Evolutionary conservation across 1,139 yeast genomes (phyloP), one percentile per base, ranked within the genome.

Genomic region (Kodamaea arcana): DNA sequence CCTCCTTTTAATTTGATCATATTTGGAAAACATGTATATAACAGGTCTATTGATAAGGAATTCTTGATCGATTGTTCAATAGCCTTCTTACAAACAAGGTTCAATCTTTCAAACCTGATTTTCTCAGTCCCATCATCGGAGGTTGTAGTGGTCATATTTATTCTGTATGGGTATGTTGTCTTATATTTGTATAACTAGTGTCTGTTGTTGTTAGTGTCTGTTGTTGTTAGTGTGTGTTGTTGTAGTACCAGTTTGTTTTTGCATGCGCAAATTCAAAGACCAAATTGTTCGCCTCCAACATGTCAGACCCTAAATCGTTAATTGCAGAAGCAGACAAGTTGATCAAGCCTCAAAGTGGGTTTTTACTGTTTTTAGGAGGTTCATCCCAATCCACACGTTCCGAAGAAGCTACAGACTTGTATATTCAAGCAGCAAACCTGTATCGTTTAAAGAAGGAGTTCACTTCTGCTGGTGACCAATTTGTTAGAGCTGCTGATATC

Each of bases 321-420:
- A 66, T 69, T 30, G 62, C 61, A 25, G 71, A 68, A 46, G 75
- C 75, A 5, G 73, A 69, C 34, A 67, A 67, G 49, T 52, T 69
- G 33, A 51, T 58, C 40, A 75, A 76, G 46, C 83, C 94, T n/a
- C 77, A 79, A 31, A 70, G 78, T 35, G 95, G 97, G n/a, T 56
- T 70, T 37, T 73, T 88, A 45, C 73, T 81, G 62, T 74, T 85
- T 39, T 58, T 90, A 29, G 74, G 88, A 34, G 85, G 94, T 4
- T 75, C 83, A 3, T 78, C 92, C 6, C 72, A 73, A 39, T 68
- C 82, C 1, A 72, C 74, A 47, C 72, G 86, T 44, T 74, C 69
- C 40, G 98, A 92, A 56, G 98, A 94, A 45, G 97, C 98, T 3
- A 82, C 92, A 4, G 98, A 94, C 47, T 65, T 86, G 29, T 90